These are phyloP conservation scores for Ceratocystis albifundus DNA, from an alignment of 2,329 filamentous ascomycete genomes.

Conservation along the genomic window DNA sequence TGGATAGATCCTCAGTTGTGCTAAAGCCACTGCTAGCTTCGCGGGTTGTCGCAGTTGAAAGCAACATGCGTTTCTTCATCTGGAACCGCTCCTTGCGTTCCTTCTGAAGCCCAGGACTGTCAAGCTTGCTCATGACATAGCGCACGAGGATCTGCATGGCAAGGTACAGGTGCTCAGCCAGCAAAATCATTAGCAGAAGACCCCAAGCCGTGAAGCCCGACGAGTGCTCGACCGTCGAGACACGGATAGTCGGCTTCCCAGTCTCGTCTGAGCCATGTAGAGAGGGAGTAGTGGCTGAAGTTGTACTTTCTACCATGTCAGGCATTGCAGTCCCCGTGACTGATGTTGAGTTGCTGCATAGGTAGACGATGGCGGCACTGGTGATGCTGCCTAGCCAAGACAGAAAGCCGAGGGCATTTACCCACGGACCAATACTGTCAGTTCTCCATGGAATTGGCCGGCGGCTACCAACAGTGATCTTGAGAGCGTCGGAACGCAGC, in stretches of 20 bases:
- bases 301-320: background rate
- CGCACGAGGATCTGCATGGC: conserved; percentile 60
- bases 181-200: conserved; percentile 67
- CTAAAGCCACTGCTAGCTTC: conserved; percentile 42
- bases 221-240: conserved; percentile 15
- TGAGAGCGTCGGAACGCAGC: conserved; percentile 82
- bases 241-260: conserved; percentile 13
- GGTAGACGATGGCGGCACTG: conserved; percentile 74
- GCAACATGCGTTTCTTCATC: conserved; percentile 64
- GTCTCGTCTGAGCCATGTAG: background rate
- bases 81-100: conserved; percentile 71
- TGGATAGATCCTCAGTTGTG: conserved; percentile 48
- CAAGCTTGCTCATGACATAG: conserved; percentile 63
- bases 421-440: conserved; percentile 89
- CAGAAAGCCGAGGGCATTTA: conserved; percentile 76
- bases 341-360: conserved; percentile 49
- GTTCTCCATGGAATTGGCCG: conserved; percentile 80
- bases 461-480: conserved; percentile 81
- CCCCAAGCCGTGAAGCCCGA: conserved; percentile 57
- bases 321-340: background rate
- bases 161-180: conserved; percentile 86
- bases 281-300: background rate
- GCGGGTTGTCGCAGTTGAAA: conserved; percentile 32
- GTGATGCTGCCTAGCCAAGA: conserved; percentile 88
- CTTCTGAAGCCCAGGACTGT: conserved; percentile 75